phyloP scores from a whole-genome alignment of 2,329 filamentous ascomycete species.

The Calonectria ilicicola region DNA sequence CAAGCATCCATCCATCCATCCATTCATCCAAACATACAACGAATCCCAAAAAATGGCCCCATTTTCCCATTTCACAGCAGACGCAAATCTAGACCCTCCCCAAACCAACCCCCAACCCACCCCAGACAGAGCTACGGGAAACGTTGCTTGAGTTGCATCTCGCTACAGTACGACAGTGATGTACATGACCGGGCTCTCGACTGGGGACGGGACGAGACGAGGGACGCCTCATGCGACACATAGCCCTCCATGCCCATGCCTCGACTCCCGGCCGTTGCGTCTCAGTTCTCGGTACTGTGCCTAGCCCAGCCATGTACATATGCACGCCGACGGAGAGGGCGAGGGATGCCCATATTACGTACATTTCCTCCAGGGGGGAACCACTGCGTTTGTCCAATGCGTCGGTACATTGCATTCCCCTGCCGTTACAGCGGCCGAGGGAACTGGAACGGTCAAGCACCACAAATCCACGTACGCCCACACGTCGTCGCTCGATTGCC shows the following conservation, averaged over 20 bases:
- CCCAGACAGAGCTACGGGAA: neutral
- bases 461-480: neutral
- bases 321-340: neutral
- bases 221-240: constrained; percentile 11
- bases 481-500: constrained; percentile 7
- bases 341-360: constrained; percentile 3
- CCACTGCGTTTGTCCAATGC: constrained; percentile 11
- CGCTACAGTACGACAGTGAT: constrained; percentile 3
- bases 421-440: neutral
- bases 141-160: neutral
- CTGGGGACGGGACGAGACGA: constrained; percentile 5
- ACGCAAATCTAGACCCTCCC: neutral
- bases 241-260: neutral
- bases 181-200: constrained; percentile 15
- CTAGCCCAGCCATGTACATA: neutral
- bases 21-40: too few species aligned
- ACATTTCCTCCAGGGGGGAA: neutral
- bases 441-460: constrained; percentile 6
- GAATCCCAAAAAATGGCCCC: neutral
- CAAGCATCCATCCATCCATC: too few species aligned
- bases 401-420: constrained; percentile 19
- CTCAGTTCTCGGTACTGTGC: constrained; percentile 15
- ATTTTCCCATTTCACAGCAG: neutral
- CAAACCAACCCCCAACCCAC: neutral
- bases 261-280: constrained; percentile 19